Percentiles rank a stretch among this genome's conserved stretches.
Conservation (phyloP, 768 basidiomycete genomes). For the Hysterangium stoloniferum region DNA sequence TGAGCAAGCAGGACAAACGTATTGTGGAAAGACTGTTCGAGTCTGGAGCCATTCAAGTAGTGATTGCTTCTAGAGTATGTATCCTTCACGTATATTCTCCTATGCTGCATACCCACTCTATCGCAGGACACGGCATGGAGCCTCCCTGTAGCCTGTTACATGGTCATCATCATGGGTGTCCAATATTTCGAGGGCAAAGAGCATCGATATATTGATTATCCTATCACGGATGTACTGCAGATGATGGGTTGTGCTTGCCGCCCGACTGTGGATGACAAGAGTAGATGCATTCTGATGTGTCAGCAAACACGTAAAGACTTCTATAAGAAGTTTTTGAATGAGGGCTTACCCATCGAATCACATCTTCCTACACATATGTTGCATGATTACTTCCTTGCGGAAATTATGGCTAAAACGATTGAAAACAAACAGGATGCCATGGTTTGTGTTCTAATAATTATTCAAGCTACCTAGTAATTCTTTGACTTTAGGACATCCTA, state of each 20-base stretch:
- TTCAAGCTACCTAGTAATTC: constrained; percentile 1
- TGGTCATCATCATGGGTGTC: constrained; percentile 99
- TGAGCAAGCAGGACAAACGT: constrained; percentile 85
- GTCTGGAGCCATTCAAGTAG: constrained; percentile 88
- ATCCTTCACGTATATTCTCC: neutral
- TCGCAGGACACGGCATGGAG: constrained; percentile 91
- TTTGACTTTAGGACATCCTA: constrained; percentile 76
- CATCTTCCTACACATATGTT: constrained; percentile 84
- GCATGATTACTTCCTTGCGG: constrained; percentile 96
- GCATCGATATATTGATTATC: constrained; percentile 96
- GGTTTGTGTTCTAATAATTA: constrained; percentile 35
- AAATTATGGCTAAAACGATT: constrained; percentile 97
- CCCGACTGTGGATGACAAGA: constrained; percentile 78
- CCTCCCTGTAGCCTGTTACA: constrained; percentile 87
- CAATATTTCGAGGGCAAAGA: constrained; percentile 96
- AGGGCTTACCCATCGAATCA: constrained; percentile 96
- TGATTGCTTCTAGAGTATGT: constrained; percentile 86
- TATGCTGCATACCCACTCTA: neutral
- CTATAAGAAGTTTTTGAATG: constrained; percentile 96
- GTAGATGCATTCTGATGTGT: constrained; percentile 94
- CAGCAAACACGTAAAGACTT: constrained; percentile 98
- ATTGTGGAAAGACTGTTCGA: constrained; percentile 91
- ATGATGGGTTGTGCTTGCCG: constrained; percentile 99
- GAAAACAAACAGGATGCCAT: constrained; percentile 98
- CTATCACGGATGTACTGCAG: constrained; percentile 96